Evolutionary conservation across 139 green algal genomes (phyloP), one percentile per base, ranked within the genome.

Genomic region (Klebsormidium nitens): DNA sequence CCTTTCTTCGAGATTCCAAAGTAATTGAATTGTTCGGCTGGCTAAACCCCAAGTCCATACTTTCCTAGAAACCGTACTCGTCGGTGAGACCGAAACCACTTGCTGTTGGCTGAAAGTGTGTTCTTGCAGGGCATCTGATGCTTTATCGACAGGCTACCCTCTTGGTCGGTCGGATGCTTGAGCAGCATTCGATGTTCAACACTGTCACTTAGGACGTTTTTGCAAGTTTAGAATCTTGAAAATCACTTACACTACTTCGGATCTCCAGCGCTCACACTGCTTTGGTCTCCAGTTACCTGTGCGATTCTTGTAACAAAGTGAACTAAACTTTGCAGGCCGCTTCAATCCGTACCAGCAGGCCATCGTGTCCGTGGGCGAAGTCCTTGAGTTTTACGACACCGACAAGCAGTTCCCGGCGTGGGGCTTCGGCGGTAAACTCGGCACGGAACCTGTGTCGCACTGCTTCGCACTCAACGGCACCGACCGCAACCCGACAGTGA

Each of bases 381-480:
- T 65, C 11, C 11, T 65, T 28, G 11, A 65, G 26, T 65, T 44
- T 23, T 65, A 65, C 26, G 58, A 65, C 58, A 65, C 58, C 14
- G 58, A 65, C 58, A 40, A 65, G 28, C 8, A 46, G 11, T 65
- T 47, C 58, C 58, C 58, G 11, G 31, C 35, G 28, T 65, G 58
- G 58, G 58, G 58, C 58, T 65, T 65, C n/a, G 58, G 58, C 8
- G 58, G 58, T 46, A 42, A 65, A 14, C 5, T 44, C 32, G 5
- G 19, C 5, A 46, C 40, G 29, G 44, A 65, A 14, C 32, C 58
- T 5, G 31, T 44, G 5, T 65, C 58, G 28, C 58, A 65, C 58
- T 65, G 58, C 35, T 65, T 65, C 58, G n/a, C 5, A 28, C 35
- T 65, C 34, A 65, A 65, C 35, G 58, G 58, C 14, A 46, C 40